Base-by-base conservation (phyloP, 2,329 filamentous ascomycete species). In the Arthrobotrys musiformis region DNA sequence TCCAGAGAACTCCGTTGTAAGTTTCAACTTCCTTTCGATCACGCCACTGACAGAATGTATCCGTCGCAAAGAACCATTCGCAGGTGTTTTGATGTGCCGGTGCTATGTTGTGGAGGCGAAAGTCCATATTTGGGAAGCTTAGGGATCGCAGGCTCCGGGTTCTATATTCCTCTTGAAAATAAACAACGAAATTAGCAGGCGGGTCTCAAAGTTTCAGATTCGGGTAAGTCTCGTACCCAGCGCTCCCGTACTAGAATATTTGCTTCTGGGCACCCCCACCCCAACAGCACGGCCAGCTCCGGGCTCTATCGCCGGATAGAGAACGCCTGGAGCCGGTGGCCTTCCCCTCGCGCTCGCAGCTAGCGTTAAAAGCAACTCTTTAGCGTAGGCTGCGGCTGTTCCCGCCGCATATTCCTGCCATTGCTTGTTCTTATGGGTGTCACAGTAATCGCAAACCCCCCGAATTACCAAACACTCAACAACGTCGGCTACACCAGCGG, bases 1-100 rank as follows among this genome's bases (percentile, higher is more conserved):
- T 80, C 81, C 80, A 82, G 13, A 82, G 76, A 2, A 82, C 61
- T 26, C 80, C 79, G n/a, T 80, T 78, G 69, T 81, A 60, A 6
- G 58, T 35, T 48, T 44, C 17, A 9, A 76, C 30, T 11, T 76
- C 0, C 7, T 13, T 6, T 15, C 66, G 66, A n/a, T 74, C 1
- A n/a, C 46, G 62, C 81, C 81, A 82, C 19, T 78, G 1, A 13
- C n/a, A 9, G 62, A 79, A 82, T 17, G 79, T 46, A 2, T 44
- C 6, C 2, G 75, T 79, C 19, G 63, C 13, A 30, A 81, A 79
- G 0, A 81, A 50, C 81, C 80, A 82, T 9, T 79, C 61, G 58
- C 79, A 81, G 1, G 80, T 82, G 11, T 33, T 50, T 33, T 26
- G 13, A 40, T 79, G 67, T 3, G 78, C 69, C 4, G 8, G 8